Conservation (phyloP, 306 rosid species). For the Vigna mungo region DNA sequence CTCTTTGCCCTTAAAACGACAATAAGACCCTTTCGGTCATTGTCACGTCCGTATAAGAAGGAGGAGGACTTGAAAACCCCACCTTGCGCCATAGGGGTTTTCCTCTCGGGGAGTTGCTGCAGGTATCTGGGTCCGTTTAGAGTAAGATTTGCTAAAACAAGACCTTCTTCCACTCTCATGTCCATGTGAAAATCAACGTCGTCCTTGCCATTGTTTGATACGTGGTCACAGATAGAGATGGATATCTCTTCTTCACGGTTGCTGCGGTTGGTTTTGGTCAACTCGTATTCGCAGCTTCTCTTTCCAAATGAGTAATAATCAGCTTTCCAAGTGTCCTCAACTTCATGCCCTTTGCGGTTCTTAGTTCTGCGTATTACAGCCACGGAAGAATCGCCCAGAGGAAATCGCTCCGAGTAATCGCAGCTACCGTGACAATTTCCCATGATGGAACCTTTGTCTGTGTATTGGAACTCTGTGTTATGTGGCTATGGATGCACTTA, state of each 20-base stretch:
- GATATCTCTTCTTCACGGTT: not conserved
- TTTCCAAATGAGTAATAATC: not conserved
- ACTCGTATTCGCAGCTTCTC: not conserved
- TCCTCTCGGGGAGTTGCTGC: not conserved
- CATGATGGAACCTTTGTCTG: not conserved
- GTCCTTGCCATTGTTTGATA: not conserved
- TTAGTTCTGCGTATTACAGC: not conserved
- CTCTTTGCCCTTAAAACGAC: not conserved
- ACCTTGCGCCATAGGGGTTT: not conserved
- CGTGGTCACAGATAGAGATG: conserved; percentile 4
- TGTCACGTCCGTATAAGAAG: conserved; percentile 19
- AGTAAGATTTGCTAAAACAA: not conserved
- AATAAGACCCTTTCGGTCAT: conserved; percentile 7
- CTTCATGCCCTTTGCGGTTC: not conserved
- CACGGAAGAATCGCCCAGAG: not conserved
- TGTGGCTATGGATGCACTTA: not conserved
- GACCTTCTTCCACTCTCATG: not conserved
- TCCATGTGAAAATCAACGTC: not conserved
- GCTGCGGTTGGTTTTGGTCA: not conserved
- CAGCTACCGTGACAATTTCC: conserved; percentile 5
- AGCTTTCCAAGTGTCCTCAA: conserved; percentile 6
- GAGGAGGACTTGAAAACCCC: conserved; percentile 22
- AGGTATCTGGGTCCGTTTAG: not conserved
- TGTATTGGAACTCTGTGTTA: not conserved
- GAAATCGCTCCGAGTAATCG: not conserved